Conservation (phyloP, 2,329 filamentous ascomycete genomes). For the Onygenales sp. region DNA sequence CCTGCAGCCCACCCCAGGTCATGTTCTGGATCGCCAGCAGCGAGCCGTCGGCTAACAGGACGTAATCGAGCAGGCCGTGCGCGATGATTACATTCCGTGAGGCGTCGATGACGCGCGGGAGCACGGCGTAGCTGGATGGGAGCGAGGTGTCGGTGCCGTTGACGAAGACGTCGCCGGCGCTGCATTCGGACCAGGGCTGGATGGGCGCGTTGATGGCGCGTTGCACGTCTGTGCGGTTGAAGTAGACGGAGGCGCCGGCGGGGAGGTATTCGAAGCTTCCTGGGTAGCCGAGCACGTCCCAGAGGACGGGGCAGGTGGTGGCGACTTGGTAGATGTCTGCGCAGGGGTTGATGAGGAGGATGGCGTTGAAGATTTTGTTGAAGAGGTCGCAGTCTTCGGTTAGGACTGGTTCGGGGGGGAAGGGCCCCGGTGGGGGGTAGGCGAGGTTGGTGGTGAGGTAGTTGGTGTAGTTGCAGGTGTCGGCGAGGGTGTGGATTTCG, state of each 20-base stretch:
- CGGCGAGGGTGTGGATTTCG: conserved; percentile 30
- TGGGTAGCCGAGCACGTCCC: conserved; percentile 61
- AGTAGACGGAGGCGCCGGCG: conserved; percentile 54
- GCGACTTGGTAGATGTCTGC: conserved; percentile 69
- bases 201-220: conserved; percentile 55
- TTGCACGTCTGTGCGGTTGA: conserved; percentile 62
- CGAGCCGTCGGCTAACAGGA: conserved; percentile 59
- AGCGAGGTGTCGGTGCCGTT: conserved; percentile 33
- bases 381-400: conserved; percentile 49
- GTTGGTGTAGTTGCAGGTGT: conserved; percentile 37
- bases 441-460: conserved; percentile 45
- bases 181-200: conserved; percentile 50
- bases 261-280: conserved; percentile 57
- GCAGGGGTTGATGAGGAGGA: conserved; percentile 58
- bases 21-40: conserved; percentile 69
- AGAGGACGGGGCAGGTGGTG: conserved; percentile 60
- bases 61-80: conserved; percentile 61
- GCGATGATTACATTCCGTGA: conserved; percentile 65
- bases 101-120: conserved; percentile 63
- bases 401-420: conserved; percentile 44
- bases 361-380: conserved; percentile 46
- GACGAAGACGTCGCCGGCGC: conserved; percentile 36
- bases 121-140: conserved; percentile 47
- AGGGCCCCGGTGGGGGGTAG: conserved; percentile 57
- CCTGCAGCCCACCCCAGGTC: conserved; percentile 64